These are phyloP conservation scores for Neopestalotiopsis sp. DNA, from an alignment of 2,329 filamentous ascomycete genomes.

Conservation along the genomic window DNA sequence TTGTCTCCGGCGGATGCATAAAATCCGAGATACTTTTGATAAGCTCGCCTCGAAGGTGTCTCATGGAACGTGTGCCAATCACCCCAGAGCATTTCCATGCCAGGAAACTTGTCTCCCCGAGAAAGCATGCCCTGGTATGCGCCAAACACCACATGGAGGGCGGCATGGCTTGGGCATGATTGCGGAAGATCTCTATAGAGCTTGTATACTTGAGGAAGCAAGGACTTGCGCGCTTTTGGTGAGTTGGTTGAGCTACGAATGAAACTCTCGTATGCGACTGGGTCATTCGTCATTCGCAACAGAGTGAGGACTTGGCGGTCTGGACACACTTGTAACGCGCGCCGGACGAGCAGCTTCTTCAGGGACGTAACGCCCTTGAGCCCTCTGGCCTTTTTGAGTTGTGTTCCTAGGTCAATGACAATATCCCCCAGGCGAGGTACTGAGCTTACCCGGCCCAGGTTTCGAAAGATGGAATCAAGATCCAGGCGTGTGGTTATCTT, in stretches of 20 bases:
- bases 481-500: slow-evolving; percentile 30
- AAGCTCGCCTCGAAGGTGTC: slow-evolving; percentile 48
- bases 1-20: slow-evolving; percentile 55
- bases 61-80: slow-evolving; percentile 53
- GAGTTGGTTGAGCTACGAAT: slow-evolving; percentile 36
- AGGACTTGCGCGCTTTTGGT: slow-evolving; percentile 26
- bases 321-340: slow-evolving; percentile 31
- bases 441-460: slow-evolving; percentile 28
- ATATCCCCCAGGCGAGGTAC: slow-evolving; percentile 33
- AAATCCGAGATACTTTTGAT: slow-evolving; percentile 53
- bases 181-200: slow-evolving; percentile 49
- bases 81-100: slow-evolving; percentile 50
- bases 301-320: slow-evolving; percentile 39
- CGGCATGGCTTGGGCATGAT: slow-evolving; percentile 39
- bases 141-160: slow-evolving; percentile 50
- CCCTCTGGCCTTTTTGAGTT: slow-evolving; percentile 19
- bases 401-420: slow-evolving; percentile 26
- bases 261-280: slow-evolving; percentile 48
- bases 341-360: slow-evolving; percentile 32
- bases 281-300: slow-evolving; percentile 45
- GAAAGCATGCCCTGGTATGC: slow-evolving; percentile 36
- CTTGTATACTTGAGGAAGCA: slow-evolving; percentile 49
- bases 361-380: slow-evolving; percentile 21
- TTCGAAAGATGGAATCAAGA: slow-evolving; percentile 31
- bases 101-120: slow-evolving; percentile 41